Evolutionary conservation across 345 rosid genomes (phyloP), one percentile per base, ranked within the genome.

Genomic region (Streptanthus diversifolius): DNA sequence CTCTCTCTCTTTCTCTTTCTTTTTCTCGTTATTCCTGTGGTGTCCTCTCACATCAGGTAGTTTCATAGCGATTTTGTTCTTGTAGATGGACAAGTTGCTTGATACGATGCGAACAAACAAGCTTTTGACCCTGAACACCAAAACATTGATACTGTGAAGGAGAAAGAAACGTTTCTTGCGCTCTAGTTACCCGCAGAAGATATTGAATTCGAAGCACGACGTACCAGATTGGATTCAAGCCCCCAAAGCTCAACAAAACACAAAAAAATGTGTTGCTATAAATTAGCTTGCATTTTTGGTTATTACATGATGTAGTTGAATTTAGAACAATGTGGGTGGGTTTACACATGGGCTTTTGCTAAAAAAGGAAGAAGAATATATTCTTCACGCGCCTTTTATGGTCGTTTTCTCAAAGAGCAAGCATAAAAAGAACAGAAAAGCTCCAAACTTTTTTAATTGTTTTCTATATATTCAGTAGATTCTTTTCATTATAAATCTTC

Each of bases 21-120:
- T 8, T 17, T 27, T 40, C 57, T 71, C 12, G 52, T 65, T 68
- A 75, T 75, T 75, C 79, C 58, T 75, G 37, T 52, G 74, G 74
- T 75, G 79, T 75, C 79, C 56, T 75, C 30, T 75, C 70, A 61
- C 74, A 61, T 68, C 79, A 48, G 7, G 11, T 60, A 12, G 79
- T 52, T 68, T 53, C 74, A 60, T 52, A 41, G 61, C 57, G 79
- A 75, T 68, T 75, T 52, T 67, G 49, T 75, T 75, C 74, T 68
- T 68, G 24, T 39, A 4, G 29, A 30, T 39, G 61, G 52, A 25
- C 72, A 74, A 66, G 62, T 66, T 66, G 73, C 36, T 48, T 67
- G 29, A 66, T 39, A 47, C 45, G 66, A 66, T 51, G 33, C 27
- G 15, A 9, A 43, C 25, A 43, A 44, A 57, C 45, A 30, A 35